Conservation (phyloP, 352 stramenopile genomes). For the Phytophthora podocarpi region DNA sequence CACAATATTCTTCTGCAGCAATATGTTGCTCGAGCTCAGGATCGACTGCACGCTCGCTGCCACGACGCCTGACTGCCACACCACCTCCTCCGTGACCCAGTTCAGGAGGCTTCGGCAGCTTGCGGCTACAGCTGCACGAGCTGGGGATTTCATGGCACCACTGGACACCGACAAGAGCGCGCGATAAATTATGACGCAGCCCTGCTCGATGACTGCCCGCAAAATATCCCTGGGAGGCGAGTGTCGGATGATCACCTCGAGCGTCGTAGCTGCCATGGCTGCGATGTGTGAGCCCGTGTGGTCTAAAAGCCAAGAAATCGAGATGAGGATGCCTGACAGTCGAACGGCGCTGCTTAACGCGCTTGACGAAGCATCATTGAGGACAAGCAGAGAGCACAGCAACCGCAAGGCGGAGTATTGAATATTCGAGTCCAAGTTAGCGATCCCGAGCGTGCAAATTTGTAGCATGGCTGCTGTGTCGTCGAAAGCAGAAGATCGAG, state of each 20-base stretch:
- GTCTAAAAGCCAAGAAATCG: conserved; percentile 43
- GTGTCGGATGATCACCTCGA: conserved; percentile 19
- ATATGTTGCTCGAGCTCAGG: conserved; percentile 39
- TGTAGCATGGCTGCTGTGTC: conserved; percentile 31
- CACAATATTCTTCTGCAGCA: conserved; percentile 51
- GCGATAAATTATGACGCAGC: conserved; percentile 46
- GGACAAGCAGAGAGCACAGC: conserved; percentile 26
- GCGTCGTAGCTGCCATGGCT: conserved; percentile 16
- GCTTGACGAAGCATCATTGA: conserved; percentile 11
- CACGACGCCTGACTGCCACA: conserved; percentile 29
- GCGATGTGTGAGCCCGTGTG: conserved; percentile 27
- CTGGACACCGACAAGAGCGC: conserved; percentile 11
- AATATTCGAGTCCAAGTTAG: conserved; percentile 5
- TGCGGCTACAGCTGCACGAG: conserved; percentile 19
- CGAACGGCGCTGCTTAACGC: conserved; percentile 37
- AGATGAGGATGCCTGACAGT: conserved; percentile 44
- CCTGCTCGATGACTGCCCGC: conserved; percentile 51
- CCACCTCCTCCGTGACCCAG: conserved; percentile 38
- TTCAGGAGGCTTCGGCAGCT: conserved; percentile 28
- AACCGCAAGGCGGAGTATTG: conserved; percentile 26
- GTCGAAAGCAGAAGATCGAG: conserved; percentile 23
- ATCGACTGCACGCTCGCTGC: conserved; percentile 32
- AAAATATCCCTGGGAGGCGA: conserved; percentile 41
- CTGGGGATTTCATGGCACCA: conserved; percentile 3
- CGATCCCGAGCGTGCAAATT: conserved; percentile 23